phyloP scores from a whole-genome alignment of 306 rosid species.

The Hylodesmum podocarpum region DNA sequence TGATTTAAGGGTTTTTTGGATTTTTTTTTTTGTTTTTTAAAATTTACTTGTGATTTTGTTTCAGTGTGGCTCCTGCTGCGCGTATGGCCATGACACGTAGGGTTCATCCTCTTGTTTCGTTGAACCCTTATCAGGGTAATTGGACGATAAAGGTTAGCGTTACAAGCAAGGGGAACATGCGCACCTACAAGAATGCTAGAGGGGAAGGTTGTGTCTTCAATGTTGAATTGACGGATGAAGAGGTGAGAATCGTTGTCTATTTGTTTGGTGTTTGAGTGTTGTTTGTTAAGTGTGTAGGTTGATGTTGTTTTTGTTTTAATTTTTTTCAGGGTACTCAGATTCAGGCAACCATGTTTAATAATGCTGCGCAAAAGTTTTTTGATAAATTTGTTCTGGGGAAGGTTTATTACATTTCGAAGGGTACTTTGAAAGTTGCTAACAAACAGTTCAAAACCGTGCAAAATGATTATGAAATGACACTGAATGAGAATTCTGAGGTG shows the following conservation, averaged over 20 bases:
- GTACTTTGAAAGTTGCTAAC: conserved; percentile 80
- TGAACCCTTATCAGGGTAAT: conserved; percentile 87
- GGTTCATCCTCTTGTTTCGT: conserved; percentile 83
- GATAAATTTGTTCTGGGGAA: conserved; percentile 81
- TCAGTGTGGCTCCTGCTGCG: conserved; percentile 74
- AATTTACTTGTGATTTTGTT: neutral
- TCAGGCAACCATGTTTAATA: conserved; percentile 98
- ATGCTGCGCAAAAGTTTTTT: conserved; percentile 80
- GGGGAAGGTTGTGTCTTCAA: conserved; percentile 98
- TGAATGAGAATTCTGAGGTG: conserved; percentile 89
- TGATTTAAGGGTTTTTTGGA: neutral
- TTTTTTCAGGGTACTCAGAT: conserved; percentile 83
- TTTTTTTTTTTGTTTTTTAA: neutral
- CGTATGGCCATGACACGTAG: conserved; percentile 90
- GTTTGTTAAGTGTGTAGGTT: neutral
- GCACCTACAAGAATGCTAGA: conserved; percentile 76
- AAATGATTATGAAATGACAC: conserved; percentile 92
- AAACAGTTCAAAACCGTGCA: conserved; percentile 83
- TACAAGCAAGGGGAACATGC: conserved; percentile 83
- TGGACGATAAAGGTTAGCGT: conserved; percentile 96
- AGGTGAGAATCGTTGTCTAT: conserved; percentile 48
- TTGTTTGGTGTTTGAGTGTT: neutral
- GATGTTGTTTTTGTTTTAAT: neutral
- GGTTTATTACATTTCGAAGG: conserved; percentile 87
- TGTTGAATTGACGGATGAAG: conserved; percentile 91